Conservation (phyloP, 495 filamentous ascomycete species). For the Sabuloglossum arenarium region DNA sequence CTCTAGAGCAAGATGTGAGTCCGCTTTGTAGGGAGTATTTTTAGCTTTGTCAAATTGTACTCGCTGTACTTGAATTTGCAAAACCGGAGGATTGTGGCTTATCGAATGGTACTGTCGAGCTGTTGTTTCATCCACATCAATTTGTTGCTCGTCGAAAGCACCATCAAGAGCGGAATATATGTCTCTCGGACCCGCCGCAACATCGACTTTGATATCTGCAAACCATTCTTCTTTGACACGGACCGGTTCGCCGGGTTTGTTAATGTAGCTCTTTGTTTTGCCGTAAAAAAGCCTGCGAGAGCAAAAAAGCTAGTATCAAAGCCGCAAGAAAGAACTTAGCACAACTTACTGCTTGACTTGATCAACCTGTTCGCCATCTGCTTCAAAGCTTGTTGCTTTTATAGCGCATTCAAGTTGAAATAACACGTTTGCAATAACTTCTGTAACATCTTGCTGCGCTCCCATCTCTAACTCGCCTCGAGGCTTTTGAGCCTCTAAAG, state of each 20-base stretch:
- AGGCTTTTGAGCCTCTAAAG: conserved; percentile 15
- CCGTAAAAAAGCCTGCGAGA: conserved; percentile 35
- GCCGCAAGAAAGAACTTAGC: not conserved
- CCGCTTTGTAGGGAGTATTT: conserved; percentile 48
- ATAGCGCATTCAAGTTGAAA: conserved; percentile 83
- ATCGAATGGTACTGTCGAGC: conserved; percentile 59
- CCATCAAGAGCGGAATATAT: conserved; percentile 72
- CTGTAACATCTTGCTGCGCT: conserved; percentile 77
- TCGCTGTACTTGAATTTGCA: conserved; percentile 77
- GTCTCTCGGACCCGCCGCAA: conserved; percentile 36
- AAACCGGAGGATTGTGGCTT: conserved; percentile 52
- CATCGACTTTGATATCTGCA: conserved; percentile 41
- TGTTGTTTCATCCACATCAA: conserved; percentile 39
- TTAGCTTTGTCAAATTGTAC: conserved; percentile 43
- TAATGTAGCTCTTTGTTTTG: conserved; percentile 29
- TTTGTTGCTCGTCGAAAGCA: conserved; percentile 57
- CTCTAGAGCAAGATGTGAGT: conserved; percentile 50
- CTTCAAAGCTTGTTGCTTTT: conserved; percentile 34
- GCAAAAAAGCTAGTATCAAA: not conserved
- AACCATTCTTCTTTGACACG: conserved; percentile 35
- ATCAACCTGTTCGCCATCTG: conserved; percentile 58
- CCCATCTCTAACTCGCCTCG: conserved; percentile 36
- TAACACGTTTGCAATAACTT: conserved; percentile 80
- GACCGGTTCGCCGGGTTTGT: conserved; percentile 18
- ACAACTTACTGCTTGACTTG: conserved; percentile 41